A percentile compares a stretch with the other conserved stretches of the same genome.
phyloP scores from a whole-genome alignment of 805 yeast species.

The Nakazawaea pomicola region DNA sequence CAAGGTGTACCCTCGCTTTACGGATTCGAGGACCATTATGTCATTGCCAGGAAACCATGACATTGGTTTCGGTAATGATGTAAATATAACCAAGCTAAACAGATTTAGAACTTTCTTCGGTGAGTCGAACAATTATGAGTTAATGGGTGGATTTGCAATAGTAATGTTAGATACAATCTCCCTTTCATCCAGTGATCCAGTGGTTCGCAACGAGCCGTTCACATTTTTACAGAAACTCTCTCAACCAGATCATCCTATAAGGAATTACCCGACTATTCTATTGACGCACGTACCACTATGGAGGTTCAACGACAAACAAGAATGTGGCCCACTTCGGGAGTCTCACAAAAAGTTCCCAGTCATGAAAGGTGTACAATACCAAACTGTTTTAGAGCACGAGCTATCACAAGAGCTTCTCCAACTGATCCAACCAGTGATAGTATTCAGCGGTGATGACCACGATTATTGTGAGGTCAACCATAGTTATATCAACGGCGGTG shows the following conservation, averaged over 20 bases:
- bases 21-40: constrained; percentile 32
- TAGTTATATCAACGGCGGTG: constrained; percentile 19
- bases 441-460: constrained; percentile 95
- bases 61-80: constrained; percentile 83
- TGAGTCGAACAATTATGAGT: constrained; percentile 45
- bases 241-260: constrained; percentile 16
- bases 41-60: constrained; percentile 90
- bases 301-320: constrained; percentile 54
- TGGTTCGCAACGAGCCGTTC: constrained; percentile 41
- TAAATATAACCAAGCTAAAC: constrained; percentile 47
- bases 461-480: constrained; percentile 85
- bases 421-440: constrained; percentile 56
- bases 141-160: constrained; percentile 67
- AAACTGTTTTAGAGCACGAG: constrained; percentile 71
- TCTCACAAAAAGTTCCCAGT: constrained; percentile 58
- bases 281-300: constrained; percentile 86
- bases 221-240: constrained; percentile 43
- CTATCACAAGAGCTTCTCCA: constrained; percentile 55
- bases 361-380: constrained; percentile 76
- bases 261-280: constrained; percentile 55
- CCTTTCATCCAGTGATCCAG: constrained; percentile 45
- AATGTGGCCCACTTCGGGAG: constrained; percentile 80
- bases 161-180: constrained; percentile 83
- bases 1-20: constrained; percentile 54
- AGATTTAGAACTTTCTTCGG: constrained; percentile 78